These are phyloP conservation scores for Eucalyptus erythrocorys DNA, from an alignment of 345 rosid species.

Conservation along the genomic window DNA sequence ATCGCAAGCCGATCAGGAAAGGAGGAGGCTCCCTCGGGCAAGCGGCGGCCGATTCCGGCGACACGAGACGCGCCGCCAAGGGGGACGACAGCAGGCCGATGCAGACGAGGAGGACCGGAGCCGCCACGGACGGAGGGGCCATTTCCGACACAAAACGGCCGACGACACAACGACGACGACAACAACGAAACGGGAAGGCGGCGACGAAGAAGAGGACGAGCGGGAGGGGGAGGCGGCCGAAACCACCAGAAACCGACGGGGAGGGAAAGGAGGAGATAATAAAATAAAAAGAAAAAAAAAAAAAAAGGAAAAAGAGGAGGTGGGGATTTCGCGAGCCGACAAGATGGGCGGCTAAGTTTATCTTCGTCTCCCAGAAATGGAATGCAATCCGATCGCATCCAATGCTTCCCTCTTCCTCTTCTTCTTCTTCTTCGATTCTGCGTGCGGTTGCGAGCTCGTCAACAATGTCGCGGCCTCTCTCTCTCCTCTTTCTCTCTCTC, in stretches of 20 bases:
- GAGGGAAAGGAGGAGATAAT: background rate
- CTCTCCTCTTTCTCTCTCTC: background rate
- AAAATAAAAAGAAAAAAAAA: background rate
- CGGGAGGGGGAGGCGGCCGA: background rate
- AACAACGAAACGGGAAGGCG: background rate
- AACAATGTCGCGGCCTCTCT: background rate
- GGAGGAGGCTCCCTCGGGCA: constrained; percentile 31
- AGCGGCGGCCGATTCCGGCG: constrained; percentile 11
- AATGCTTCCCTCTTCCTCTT: background rate
- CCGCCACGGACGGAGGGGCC: background rate
- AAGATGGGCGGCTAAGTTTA: background rate
- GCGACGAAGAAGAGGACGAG: background rate
- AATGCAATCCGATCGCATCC: background rate
- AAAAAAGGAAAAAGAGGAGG: background rate
- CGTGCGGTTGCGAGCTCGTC: background rate
- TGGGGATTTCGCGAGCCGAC: background rate
- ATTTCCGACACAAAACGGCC: background rate
- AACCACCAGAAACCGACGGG: background rate
- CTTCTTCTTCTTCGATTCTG: background rate
- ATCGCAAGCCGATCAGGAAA: constrained; percentile 27
- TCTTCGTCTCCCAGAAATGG: background rate
- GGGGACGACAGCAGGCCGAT: constrained; percentile 8
- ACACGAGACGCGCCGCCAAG: constrained; percentile 1
- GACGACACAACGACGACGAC: background rate
- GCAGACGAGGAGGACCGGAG: constrained; percentile 10